Evolutionary conservation across 2,329 filamentous ascomycete genomes (phyloP), one percentile per base, ranked within the genome.

Genomic region (Blumeriella jaapii): DNA sequence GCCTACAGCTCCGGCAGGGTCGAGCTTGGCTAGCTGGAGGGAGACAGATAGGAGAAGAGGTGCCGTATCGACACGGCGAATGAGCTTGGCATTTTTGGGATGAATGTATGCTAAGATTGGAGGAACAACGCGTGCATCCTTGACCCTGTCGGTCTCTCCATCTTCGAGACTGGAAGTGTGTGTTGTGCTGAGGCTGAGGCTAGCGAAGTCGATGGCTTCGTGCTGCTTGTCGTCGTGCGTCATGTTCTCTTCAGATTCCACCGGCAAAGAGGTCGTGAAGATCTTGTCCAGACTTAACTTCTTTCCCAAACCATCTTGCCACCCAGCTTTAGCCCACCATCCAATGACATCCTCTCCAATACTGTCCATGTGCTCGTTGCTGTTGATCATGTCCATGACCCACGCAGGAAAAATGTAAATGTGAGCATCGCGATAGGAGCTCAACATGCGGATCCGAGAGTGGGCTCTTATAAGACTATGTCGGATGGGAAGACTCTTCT

Each of bases 331-430:
- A 20, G 87, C 84, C 86, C 87, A 94, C 82, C 84, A 94, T 5
- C 87, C 86, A 11, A 96, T 66, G 5, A 95, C 75, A 52, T 96
- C 89, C 57, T 96, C 89, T 19, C 82, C 82, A 30, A 98, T 77
- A 37, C 79, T 93, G 50, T 94, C 83, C 44, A 98, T 74, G 8
- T 71, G 76, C 18, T 87, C 79, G 51, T 95, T 93, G 42, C 70
- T 66, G 39, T 74, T 71, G 26, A 93, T 74, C 57, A 94, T 82
- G 35, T 93, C 79, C 51, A 94, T 72, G 6, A 93, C 71, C 89
- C 91, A 96, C 47, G 75, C 76, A 0, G 91, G 91, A 47, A 98
- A 83, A 44, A 98, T 75, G 59, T 98, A 98, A 39, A 96, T 80
- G 55, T 96, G 89, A 0, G 89, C 83, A 56, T 96, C 89, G 26